Conservation (phyloP, 352 stramenopile species). For the Plasmopara muralis region DNA sequence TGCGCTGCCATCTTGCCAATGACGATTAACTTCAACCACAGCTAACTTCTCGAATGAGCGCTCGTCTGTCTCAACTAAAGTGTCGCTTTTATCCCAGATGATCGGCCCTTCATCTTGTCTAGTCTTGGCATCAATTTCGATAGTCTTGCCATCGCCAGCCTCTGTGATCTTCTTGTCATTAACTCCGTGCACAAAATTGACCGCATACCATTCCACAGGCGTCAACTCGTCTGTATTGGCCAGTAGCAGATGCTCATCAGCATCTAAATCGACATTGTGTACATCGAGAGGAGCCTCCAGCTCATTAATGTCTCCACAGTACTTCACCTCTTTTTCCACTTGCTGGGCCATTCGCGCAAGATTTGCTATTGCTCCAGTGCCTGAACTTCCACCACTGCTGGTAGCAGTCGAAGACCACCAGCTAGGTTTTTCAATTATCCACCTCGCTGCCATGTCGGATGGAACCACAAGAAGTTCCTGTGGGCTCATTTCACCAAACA, state of each 20-base stretch:
- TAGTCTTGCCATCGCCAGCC: constrained; percentile 8
- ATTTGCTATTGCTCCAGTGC: constrained; percentile 19
- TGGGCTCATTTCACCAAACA: constrained; percentile 69
- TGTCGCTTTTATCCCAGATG: constrained; percentile 15
- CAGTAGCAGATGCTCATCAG: constrained; percentile 75
- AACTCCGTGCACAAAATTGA: constrained; percentile 61
- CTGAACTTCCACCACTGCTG: constrained; percentile 26
- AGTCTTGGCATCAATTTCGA: constrained; percentile 10
- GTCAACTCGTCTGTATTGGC: constrained; percentile 79
- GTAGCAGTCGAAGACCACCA: constrained; percentile 53
- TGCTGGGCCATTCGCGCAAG: constrained; percentile 28
- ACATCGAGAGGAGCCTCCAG: constrained; percentile 45
- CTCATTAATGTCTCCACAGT: constrained; percentile 36
- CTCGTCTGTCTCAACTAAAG: constrained; percentile 19
- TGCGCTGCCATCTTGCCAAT: constrained; percentile 43
- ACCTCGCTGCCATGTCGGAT: constrained; percentile 29
- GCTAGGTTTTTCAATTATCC: constrained; percentile 53
- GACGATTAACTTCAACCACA: constrained; percentile 23
- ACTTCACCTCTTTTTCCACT: constrained; percentile 42
- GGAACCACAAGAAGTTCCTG: constrained; percentile 63
- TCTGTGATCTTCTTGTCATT: constrained; percentile 51
- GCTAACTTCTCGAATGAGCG: constrained; percentile 43
- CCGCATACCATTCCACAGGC: constrained; percentile 80
- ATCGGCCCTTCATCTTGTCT: constrained; percentile 13
- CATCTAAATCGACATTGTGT: constrained; percentile 60